Percentiles rank a stretch among this genome's conserved stretches.
phyloP scores from a whole-genome alignment of 768 basidiomycete species.

The Auriscalpium microsporum region DNA sequence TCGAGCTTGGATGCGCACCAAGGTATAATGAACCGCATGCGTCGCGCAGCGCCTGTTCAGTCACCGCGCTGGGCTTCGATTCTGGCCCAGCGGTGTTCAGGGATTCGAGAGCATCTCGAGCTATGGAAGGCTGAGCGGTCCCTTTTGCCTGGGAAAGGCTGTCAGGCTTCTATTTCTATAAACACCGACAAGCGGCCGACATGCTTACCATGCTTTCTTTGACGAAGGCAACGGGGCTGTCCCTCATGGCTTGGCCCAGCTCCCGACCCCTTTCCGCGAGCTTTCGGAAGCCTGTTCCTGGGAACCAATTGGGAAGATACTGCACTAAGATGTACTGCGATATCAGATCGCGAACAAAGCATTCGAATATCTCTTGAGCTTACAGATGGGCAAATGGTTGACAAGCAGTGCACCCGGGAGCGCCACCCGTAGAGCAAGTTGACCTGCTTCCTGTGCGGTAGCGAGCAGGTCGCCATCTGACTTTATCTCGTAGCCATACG shows the following conservation, averaged over 20 bases:
- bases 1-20: too few relatives aligned
- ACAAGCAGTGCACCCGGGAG: not conserved
- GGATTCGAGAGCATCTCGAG: too few relatives aligned
- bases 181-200: too few relatives aligned
- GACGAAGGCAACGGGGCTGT: not conserved
- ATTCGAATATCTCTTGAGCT: not conserved
- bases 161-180: too few relatives aligned
- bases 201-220: not conserved
- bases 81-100: too few relatives aligned
- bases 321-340: not conserved
- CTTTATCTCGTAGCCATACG: not conserved
- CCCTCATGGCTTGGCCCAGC: not conserved
- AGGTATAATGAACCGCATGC: too few relatives aligned
- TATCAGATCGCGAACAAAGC: too few relatives aligned
- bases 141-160: too few relatives aligned
- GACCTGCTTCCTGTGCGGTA: not conserved
- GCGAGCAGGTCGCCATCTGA: not conserved
- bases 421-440: not conserved
- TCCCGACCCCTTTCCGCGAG: not conserved
- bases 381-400: not conserved
- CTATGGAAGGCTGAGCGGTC: too few relatives aligned
- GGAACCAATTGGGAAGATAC: not conserved
- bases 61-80: too few relatives aligned
- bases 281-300: not conserved
- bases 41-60: too few relatives aligned